These are phyloP conservation scores for Daldinia vernicosa DNA, from an alignment of 495 filamentous ascomycete genomes.

Conservation along the genomic window DNA sequence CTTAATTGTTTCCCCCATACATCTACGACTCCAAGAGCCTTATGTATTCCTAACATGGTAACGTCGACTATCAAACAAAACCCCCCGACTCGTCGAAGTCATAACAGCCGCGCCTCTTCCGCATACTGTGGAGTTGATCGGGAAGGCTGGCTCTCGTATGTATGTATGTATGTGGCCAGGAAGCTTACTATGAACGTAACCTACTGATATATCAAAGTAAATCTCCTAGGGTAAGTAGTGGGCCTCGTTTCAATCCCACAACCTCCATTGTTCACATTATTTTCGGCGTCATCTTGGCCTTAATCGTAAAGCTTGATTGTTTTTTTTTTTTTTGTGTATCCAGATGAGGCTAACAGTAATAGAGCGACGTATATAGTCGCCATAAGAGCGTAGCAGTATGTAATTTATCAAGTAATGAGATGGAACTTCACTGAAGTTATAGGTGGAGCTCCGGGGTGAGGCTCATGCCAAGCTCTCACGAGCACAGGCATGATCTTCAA, in stretches of 20 bases:
- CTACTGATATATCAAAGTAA: not conserved
- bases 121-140: constrained; percentile 9
- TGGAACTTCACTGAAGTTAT: constrained; percentile 8
- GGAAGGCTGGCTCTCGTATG: not conserved
- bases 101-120: constrained; percentile 6
- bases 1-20: constrained; percentile 18
- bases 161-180: not conserved
- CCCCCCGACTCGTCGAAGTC: constrained; percentile 18
- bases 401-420: constrained; percentile 22
- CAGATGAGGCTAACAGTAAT: not conserved
- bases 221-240: constrained; percentile 18
- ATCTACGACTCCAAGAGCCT: constrained; percentile 18
- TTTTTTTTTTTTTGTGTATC: not conserved
- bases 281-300: constrained; percentile 7
- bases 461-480: constrained; percentile 36
- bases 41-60: constrained; percentile 24
- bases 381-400: not conserved
- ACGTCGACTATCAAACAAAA: constrained; percentile 27
- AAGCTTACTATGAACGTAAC: constrained; percentile 8
- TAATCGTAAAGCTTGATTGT: not conserved
- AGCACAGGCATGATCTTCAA: constrained; percentile 27
- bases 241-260: constrained; percentile 33
- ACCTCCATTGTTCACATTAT: constrained; percentile 22
- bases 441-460: constrained; percentile 30
- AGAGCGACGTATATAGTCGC: not conserved